These are phyloP conservation scores for Yamadazyma taylorii DNA, from an alignment of 1,139 yeast genomes.

Conservation along the genomic window DNA sequence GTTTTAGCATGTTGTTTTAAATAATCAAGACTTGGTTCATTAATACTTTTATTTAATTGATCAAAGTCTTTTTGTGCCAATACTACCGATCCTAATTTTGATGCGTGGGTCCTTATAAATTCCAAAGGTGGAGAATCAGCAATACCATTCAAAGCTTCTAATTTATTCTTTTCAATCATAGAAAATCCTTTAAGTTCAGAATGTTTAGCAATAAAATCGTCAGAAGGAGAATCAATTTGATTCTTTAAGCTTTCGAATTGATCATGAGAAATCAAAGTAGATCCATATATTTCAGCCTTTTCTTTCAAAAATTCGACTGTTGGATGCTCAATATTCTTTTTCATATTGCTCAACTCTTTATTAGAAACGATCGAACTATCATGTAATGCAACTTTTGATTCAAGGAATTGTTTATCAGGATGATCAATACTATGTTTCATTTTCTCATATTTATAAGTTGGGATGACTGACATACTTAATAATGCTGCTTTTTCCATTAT, in stretches of 20 bases:
- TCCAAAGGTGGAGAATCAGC: conserved; percentile 15
- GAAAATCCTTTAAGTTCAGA: conserved; percentile 17
- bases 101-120: conserved; percentile 19
- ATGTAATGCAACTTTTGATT: conserved; percentile 27
- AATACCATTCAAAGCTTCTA: conserved; percentile 14
- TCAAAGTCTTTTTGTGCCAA: conserved; percentile 22
- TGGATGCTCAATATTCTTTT: conserved; percentile 21
- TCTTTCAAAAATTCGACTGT: conserved; percentile 24
- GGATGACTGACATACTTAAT: conserved; percentile 27
- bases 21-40: conserved; percentile 22
- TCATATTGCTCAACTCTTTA: conserved; percentile 20
- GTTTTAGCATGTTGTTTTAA: conserved; percentile 22
- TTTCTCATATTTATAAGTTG: conserved; percentile 22
- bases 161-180: conserved; percentile 13
- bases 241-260: conserved; percentile 22
- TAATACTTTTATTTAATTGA: conserved; percentile 17
- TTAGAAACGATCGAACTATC: conserved; percentile 28
- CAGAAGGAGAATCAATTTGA: conserved; percentile 18
- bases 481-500: conserved; percentile 22
- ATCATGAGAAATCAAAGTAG: conserved; percentile 20
- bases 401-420: conserved; percentile 32
- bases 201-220: conserved; percentile 15
- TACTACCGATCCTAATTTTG: conserved; percentile 16
- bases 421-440: conserved; percentile 17
- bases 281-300: conserved; percentile 21